Percentiles rank a stretch among this genome's conserved stretches.
Conservation (phyloP, 495 filamentous ascomycete genomes). For the Penicillium arizonense region DNA sequence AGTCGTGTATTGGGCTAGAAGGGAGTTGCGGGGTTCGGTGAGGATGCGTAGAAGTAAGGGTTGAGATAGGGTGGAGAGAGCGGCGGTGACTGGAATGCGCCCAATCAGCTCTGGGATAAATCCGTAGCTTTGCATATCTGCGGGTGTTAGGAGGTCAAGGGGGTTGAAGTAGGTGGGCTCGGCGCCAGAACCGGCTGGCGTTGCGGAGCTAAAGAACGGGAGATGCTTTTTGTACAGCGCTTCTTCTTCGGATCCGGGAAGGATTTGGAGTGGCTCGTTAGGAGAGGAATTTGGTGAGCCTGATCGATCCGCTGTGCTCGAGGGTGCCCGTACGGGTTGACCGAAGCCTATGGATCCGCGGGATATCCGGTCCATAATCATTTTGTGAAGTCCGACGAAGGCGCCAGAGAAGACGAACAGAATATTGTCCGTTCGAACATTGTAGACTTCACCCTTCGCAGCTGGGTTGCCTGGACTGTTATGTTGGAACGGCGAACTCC, state of each 20-base stretch:
- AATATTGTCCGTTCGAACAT: constrained; percentile 91
- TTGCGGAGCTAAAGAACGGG: constrained; percentile 58
- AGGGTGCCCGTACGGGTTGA: constrained; percentile 63
- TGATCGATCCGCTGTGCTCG: constrained; percentile 22
- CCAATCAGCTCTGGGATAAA: constrained; percentile 95
- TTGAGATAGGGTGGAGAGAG: constrained; percentile 77
- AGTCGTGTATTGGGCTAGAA: constrained; percentile 81
- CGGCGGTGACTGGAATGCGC: constrained; percentile 82
- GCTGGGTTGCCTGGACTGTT: constrained; percentile 35
- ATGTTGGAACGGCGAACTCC: constrained; percentile 40
- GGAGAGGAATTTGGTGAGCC: constrained; percentile 23
- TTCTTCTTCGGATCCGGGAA: constrained; percentile 54
- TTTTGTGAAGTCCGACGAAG: constrained; percentile 89
- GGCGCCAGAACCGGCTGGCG: constrained; percentile 25
- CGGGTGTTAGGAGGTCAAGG: constrained; percentile 75
- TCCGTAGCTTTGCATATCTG: constrained; percentile 86
- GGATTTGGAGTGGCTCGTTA: constrained; percentile 45
- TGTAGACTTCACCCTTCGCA: constrained; percentile 80
- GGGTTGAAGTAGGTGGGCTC: constrained; percentile 65
- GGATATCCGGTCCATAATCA: constrained; percentile 79
- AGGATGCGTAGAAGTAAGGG: constrained; percentile 80
- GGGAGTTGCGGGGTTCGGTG: constrained; percentile 84
- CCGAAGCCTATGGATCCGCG: constrained; percentile 92
- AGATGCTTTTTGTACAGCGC: constrained; percentile 65
- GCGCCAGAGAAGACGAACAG: constrained; percentile 95